Percentiles rank a stretch among this genome's conserved stretches.
phyloP scores from a whole-genome alignment of 805 yeast species.

The Ogataea glucozyma region DNA sequence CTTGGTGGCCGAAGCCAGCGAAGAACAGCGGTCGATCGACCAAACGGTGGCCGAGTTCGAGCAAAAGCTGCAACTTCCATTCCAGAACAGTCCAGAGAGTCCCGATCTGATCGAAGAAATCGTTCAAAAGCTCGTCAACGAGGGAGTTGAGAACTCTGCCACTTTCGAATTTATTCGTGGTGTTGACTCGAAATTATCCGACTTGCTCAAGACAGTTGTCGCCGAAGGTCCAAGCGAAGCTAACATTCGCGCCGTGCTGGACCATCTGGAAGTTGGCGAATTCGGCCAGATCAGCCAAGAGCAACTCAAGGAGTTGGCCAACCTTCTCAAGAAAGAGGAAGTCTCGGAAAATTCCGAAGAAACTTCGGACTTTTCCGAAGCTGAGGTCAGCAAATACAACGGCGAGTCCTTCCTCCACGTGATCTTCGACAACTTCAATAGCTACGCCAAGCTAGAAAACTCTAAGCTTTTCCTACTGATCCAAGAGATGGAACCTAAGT shows the following conservation, averaged over 20 bases:
- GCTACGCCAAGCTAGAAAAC: constrained; percentile 22
- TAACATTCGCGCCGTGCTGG: constrained; percentile 11
- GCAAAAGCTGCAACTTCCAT: constrained; percentile 18
- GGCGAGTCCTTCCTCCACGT: constrained; percentile 17
- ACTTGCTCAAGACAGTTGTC: constrained; percentile 17
- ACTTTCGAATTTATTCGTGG: constrained; percentile 22
- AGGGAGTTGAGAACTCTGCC: constrained; percentile 22
- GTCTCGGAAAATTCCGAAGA: neutral
- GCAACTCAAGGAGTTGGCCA: constrained; percentile 14
- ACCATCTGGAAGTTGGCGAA: constrained; percentile 21
- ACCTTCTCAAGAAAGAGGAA: constrained; percentile 5
- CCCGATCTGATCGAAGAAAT: constrained; percentile 25
- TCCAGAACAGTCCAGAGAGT: constrained; percentile 8
- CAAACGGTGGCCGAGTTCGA: constrained; percentile 21
- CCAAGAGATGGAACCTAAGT: constrained; percentile 27
- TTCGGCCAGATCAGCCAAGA: constrained; percentile 16
- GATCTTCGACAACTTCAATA: constrained; percentile 8
- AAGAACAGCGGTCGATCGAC: constrained; percentile 13
- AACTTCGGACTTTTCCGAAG: constrained; percentile 2
- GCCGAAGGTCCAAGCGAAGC: constrained; percentile 17
- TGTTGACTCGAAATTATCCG: constrained; percentile 26
- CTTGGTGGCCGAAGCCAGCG: constrained; percentile 7
- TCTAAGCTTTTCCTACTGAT: constrained; percentile 27
- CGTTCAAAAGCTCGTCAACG: constrained; percentile 20
- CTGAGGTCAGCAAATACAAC: constrained; percentile 8